Percentiles rank a stretch among this genome's conserved stretches.
Evolutionary conservation across 73 alveolate species (phyloP).

Genomic region (Paramecium sonneborni): DNA sequence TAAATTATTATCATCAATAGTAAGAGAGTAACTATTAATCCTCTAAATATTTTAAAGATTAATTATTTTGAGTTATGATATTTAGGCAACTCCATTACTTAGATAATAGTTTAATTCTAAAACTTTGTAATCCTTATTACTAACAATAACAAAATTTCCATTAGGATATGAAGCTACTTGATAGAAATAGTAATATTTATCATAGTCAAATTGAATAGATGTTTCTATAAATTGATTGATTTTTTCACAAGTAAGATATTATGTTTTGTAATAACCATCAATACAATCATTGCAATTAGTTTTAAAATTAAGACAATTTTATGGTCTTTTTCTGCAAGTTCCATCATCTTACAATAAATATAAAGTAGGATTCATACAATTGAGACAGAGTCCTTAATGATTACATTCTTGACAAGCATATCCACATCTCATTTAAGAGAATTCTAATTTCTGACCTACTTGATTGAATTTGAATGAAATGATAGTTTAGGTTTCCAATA

Average conservation of each 20-base stretch:
- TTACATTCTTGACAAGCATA: slow-evolving; percentile 1
- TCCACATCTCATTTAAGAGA: background rate
- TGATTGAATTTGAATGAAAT: background rate
- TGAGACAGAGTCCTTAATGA: background rate
- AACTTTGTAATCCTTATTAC: background rate
- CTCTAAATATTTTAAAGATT: background rate
- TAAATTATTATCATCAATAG: background rate
- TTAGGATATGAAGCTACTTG: background rate
- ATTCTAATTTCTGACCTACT: background rate
- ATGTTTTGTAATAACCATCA: background rate
- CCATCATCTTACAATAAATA: background rate
- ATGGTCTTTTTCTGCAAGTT: background rate
- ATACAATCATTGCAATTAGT: background rate
- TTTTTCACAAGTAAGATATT: background rate
- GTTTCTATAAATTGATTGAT: background rate
- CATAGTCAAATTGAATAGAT: background rate
- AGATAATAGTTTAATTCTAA: background rate
- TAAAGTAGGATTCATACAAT: background rate
- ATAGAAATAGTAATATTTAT: background rate
- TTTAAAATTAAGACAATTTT: background rate
- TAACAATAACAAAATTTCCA: background rate
- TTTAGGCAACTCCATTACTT: background rate
- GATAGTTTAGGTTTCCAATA: background rate
- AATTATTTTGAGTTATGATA: background rate
- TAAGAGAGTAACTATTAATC: background rate